phyloP scores from a whole-genome alignment of 2,329 filamentous ascomycete genomes.

The Fusarium verrucosum region DNA sequence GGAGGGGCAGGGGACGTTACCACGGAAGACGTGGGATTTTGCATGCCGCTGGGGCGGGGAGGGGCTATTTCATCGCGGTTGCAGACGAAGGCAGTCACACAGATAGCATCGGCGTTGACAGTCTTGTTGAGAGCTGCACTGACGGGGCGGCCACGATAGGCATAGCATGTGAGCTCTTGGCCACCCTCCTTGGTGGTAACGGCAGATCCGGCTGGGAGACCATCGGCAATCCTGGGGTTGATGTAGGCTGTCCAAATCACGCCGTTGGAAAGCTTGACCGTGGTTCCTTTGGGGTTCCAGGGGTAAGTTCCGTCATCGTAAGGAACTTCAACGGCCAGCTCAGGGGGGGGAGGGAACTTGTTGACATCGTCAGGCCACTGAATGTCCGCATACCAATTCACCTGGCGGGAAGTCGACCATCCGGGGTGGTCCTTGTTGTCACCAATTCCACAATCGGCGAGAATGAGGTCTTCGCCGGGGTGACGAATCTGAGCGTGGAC shows the following conservation, averaged over 20 bases:
- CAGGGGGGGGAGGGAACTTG: constrained; percentile 49
- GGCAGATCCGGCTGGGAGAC: constrained; percentile 52
- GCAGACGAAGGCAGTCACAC: constrained; percentile 55
- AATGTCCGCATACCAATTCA: constrained; percentile 55
- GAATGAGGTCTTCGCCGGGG: constrained; percentile 51
- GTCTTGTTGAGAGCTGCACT: constrained; percentile 53
- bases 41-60: constrained; percentile 50
- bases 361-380: constrained; percentile 50
- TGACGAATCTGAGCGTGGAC: constrained; percentile 40
- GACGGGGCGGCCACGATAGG: constrained; percentile 53
- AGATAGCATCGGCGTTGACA: constrained; percentile 50
- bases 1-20: constrained; percentile 47
- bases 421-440: constrained; percentile 51
- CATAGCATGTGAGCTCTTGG: constrained; percentile 54
- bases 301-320: constrained; percentile 52
- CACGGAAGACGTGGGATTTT: constrained; percentile 48
- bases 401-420: constrained; percentile 57
- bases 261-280: constrained; percentile 52
- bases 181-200: constrained; percentile 53
- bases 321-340: constrained; percentile 53
- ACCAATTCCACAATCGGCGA: constrained; percentile 56
- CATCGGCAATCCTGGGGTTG: constrained; percentile 53
- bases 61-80: constrained; percentile 50
- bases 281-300: constrained; percentile 51
- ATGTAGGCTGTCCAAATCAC: constrained; percentile 55